These are phyloP conservation scores for Metschnikowia koreensis DNA, from an alignment of 805 yeast species.

Conservation along the genomic window DNA sequence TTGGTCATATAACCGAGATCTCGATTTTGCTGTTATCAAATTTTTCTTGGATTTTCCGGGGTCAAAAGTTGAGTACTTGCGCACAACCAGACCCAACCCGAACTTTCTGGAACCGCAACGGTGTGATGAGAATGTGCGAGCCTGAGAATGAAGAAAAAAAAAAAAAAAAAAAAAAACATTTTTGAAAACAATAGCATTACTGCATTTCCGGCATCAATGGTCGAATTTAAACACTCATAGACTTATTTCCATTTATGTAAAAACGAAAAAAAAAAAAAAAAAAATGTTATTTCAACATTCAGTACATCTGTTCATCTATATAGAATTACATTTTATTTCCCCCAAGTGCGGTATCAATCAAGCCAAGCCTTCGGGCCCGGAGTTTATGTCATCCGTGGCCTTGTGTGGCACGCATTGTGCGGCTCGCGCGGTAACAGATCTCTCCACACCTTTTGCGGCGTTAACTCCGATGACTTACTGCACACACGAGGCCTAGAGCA, in stretches of 20 bases:
- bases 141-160: background rate
- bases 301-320: background rate
- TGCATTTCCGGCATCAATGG: too few relatives aligned
- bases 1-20: too few relatives aligned
- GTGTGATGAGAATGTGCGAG: background rate
- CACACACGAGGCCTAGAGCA: background rate
- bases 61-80: background rate
- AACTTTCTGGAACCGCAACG: background rate
- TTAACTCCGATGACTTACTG: background rate
- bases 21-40: too few relatives aligned
- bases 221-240: too few relatives aligned
- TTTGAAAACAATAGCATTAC: background rate
- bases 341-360: background rate
- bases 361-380: background rate
- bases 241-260: too few relatives aligned
- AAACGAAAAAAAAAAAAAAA: too few relatives aligned
- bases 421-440: background rate
- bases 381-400: background rate
- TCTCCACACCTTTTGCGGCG: background rate
- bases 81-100: background rate
- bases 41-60: background rate
- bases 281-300: too few relatives aligned
- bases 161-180: background rate
- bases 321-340: too few relatives aligned
- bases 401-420: background rate